Conservation (phyloP, 768 basidiomycete species). For the Xerocomellus amylosporus region DNA sequence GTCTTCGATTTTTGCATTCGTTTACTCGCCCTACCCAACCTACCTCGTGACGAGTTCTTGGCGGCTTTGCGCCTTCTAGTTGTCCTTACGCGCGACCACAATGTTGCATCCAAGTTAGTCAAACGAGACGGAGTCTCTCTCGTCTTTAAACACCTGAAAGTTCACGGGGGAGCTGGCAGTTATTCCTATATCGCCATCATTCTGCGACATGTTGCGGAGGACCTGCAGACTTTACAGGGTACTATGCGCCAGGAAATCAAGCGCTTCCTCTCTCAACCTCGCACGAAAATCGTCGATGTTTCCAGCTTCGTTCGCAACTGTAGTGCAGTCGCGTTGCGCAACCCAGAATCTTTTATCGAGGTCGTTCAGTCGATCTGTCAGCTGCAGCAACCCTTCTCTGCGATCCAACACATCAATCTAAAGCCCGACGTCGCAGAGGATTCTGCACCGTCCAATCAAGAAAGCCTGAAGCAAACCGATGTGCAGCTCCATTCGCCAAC, state of each 20-base stretch:
- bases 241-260: conserved; percentile 84
- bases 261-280: conserved; percentile 72
- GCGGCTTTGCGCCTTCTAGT: conserved; percentile 82
- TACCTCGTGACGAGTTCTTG: conserved; percentile 79
- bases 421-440: conserved; percentile 38
- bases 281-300: conserved; percentile 67
- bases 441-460: conserved; percentile 6
- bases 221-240: conserved; percentile 54
- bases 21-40: conserved; percentile 58
- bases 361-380: conserved; percentile 69
- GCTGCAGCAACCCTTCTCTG: conserved; percentile 62
- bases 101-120: conserved; percentile 64
- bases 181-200: conserved; percentile 85
- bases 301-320: conserved; percentile 71
- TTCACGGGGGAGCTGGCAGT: conserved; percentile 56
- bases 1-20: conserved; percentile 77
- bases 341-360: conserved; percentile 73
- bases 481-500: conserved; percentile 57
- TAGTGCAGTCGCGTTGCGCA: conserved; percentile 76
- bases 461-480: conserved; percentile 33
- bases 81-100: conserved; percentile 73
- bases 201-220: conserved; percentile 90
- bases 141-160: conserved; percentile 67
- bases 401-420: conserved; percentile 56
- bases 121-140: conserved; percentile 57